Evolutionary conservation across 805 yeast genomes (phyloP).

Genomic region (Scheffersomyces coipomensis): DNA sequence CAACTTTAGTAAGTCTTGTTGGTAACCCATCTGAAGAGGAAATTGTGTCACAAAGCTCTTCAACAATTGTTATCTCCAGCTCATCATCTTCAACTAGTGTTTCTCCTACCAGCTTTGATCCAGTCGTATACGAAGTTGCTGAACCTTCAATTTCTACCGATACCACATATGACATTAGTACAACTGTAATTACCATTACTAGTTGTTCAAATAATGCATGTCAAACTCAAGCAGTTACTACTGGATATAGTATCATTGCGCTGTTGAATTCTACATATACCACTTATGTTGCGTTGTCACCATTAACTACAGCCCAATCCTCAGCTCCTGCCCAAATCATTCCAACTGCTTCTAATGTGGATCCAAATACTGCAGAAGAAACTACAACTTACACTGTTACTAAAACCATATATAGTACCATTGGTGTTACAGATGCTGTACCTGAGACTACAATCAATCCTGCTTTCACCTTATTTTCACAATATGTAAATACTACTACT

Average conservation of each 20-base stretch:
- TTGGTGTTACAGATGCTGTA: background rate
- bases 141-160: constrained; percentile 7
- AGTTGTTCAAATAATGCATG: constrained; percentile 26
- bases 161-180: constrained; percentile 8
- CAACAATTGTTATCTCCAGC: background rate
- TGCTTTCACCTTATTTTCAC: background rate
- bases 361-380: background rate
- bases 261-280: constrained; percentile 15
- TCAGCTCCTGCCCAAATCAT: background rate
- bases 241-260: constrained; percentile 23
- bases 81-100: constrained; percentile 1
- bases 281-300: constrained; percentile 19
- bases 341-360: background rate
- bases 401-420: background rate
- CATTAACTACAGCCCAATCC: background rate
- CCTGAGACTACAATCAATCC: background rate
- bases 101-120: background rate
- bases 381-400: background rate
- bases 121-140: too few species aligned
- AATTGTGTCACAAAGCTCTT: constrained; percentile 1
- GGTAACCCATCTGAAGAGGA: background rate
- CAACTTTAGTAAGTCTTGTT: background rate
- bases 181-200: constrained; percentile 26
- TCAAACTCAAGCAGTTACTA: constrained; percentile 17
- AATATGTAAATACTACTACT: background rate